Evolutionary conservation across 805 yeast genomes (phyloP).

Genomic region (Debaryomyces prosopidis): DNA sequence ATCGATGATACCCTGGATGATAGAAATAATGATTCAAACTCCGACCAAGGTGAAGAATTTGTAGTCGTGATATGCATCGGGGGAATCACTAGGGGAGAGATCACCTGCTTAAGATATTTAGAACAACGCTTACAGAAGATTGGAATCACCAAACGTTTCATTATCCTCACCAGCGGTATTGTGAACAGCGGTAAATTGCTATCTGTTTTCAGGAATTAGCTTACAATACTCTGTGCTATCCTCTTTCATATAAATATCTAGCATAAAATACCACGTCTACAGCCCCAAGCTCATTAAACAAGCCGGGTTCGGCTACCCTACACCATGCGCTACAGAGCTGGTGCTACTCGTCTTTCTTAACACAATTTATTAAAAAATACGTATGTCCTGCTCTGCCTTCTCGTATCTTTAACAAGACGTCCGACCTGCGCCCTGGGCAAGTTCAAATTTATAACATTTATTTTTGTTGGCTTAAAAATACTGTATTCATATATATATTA

Average conservation of each 20-base stretch:
- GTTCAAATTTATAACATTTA: no score
- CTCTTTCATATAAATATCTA: no score
- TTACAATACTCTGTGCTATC: no score
- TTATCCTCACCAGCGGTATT: conserved; percentile 47
- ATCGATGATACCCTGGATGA: conserved; percentile 26
- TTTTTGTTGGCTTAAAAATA: no score
- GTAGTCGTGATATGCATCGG: conserved; percentile 66
- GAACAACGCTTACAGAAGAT: conserved; percentile 41
- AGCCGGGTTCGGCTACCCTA: no score
- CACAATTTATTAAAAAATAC: background rate
- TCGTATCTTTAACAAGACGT: no score
- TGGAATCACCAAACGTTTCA: conserved; percentile 31
- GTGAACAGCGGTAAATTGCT: conserved; percentile 37
- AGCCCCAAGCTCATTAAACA: no score
- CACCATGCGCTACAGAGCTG: no score
- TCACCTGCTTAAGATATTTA: conserved; percentile 68
- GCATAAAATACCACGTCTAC: no score
- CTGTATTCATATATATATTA: no score
- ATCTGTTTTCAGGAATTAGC: conserved; percentile 9
- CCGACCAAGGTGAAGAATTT: conserved; percentile 18
- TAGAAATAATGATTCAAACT: conserved; percentile 14
- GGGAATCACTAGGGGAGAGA: conserved; percentile 84
- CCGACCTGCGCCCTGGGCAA: no score
- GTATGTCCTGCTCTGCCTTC: background rate
- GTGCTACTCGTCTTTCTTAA: background rate